Evolutionary conservation across 2,329 filamentous ascomycete species (phyloP).

Genomic region (Fusarium cicatricum): DNA sequence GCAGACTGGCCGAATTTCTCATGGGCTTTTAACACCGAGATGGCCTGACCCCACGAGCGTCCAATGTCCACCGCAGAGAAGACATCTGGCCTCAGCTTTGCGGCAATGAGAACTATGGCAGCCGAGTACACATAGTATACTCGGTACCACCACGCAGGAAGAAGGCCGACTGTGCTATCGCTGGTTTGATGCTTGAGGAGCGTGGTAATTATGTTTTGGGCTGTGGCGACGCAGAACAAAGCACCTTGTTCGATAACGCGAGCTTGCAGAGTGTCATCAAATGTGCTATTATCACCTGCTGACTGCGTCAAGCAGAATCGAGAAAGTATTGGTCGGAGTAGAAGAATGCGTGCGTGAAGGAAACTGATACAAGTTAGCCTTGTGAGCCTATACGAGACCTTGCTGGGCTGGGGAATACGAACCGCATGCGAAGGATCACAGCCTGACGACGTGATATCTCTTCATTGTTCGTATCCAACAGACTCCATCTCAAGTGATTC

Average conservation of each 20-base stretch:
- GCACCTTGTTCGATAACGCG: constrained; percentile 47
- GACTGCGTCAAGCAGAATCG: constrained; percentile 44
- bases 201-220: constrained; percentile 45
- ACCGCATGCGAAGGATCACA: constrained; percentile 48
- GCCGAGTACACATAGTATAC: constrained; percentile 51
- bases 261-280: constrained; percentile 36
- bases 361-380: constrained; percentile 29
- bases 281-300: constrained; percentile 5
- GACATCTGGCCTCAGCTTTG: constrained; percentile 45
- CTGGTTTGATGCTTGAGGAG: constrained; percentile 43
- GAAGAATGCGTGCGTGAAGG: constrained; percentile 47
- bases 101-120: constrained; percentile 48
- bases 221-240: constrained; percentile 46
- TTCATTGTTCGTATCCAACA: constrained; percentile 19
- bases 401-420: neutral
- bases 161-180: constrained; percentile 45
- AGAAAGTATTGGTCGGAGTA: constrained; percentile 46
- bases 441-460: constrained; percentile 44
- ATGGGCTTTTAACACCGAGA: constrained; percentile 45
- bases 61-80: constrained; percentile 41
- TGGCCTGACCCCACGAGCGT: constrained; percentile 46
- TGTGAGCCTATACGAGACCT: no score
- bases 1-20: constrained; percentile 47
- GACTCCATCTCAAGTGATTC: constrained; percentile 34
- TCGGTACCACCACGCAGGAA: constrained; percentile 52